These are phyloP conservation scores for Lentithecium fluviatile DNA, from an alignment of 495 filamentous ascomycete genomes.

Conservation along the genomic window DNA sequence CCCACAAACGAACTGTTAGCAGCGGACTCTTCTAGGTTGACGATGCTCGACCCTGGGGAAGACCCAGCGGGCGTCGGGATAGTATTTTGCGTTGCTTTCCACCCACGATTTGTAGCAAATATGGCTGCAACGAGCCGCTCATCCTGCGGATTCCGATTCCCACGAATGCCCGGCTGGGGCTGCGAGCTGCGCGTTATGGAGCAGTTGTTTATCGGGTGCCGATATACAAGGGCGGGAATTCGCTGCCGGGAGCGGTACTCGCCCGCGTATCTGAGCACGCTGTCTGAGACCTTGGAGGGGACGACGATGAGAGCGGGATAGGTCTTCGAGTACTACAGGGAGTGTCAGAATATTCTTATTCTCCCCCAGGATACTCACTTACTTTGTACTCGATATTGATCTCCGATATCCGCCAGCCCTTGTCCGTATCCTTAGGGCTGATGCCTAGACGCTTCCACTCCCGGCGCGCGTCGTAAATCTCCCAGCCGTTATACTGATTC, in stretches of 20 bases:
- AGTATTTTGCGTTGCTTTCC: conserved; percentile 44
- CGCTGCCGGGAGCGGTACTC: conserved; percentile 81
- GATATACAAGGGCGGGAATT: conserved; percentile 85
- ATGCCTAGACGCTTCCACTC: conserved; percentile 83
- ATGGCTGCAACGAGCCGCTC: conserved; percentile 91
- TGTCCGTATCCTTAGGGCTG: conserved; percentile 66
- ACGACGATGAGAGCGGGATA: conserved; percentile 85
- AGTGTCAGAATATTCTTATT: conserved; percentile 32
- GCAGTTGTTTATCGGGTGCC: conserved; percentile 95
- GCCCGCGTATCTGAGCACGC: conserved; percentile 90
- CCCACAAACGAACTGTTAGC: conserved; percentile 40
- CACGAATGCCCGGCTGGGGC: conserved; percentile 80
- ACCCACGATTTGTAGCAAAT: conserved; percentile 63
- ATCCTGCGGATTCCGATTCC: conserved; percentile 91
- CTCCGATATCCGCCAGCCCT: conserved; percentile 84
- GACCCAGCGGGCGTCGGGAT: conserved; percentile 39
- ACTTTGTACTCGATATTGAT: conserved; percentile 85
- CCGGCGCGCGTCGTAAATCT: conserved; percentile 77
- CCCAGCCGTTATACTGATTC: conserved; percentile 76
- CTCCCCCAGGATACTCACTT: conserved; percentile 22
- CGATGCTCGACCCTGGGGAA: conserved; percentile 28
- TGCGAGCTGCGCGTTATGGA: conserved; percentile 95
- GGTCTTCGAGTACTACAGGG: conserved; percentile 79
- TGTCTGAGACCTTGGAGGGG: conserved; percentile 88
- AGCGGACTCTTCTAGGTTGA: conserved; percentile 26